Evolutionary conservation across 1,139 yeast genomes (phyloP).

Genomic region (Hemisphaericaspora xylanilytica): DNA sequence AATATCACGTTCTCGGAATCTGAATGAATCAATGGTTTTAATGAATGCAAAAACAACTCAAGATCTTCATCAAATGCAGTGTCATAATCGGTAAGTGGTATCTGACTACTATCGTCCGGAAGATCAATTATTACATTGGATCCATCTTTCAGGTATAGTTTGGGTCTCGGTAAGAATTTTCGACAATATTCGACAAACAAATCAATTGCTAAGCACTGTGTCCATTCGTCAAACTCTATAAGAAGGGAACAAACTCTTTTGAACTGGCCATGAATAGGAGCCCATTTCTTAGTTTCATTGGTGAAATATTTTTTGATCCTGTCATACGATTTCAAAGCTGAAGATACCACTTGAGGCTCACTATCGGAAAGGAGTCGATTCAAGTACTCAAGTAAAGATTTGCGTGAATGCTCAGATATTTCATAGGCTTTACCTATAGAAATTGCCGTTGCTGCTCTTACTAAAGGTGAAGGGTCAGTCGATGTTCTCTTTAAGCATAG

Average conservation of each 20-base stretch:
- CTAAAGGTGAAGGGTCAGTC: conserved; percentile 72
- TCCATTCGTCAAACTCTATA: conserved; percentile 67
- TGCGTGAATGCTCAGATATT: conserved; percentile 30
- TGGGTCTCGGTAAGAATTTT: conserved; percentile 55
- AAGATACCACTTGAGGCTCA: conserved; percentile 63
- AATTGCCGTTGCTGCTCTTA: conserved; percentile 76
- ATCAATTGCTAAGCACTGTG: conserved; percentile 62
- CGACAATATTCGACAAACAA: conserved; percentile 67
- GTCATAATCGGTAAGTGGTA: conserved; percentile 34
- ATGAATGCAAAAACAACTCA: conserved; percentile 47
- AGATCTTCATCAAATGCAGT: conserved; percentile 56
- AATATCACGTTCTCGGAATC: conserved; percentile 61
- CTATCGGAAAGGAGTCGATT: conserved; percentile 59
- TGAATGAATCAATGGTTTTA: conserved; percentile 45
- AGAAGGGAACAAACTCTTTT: conserved; percentile 59
- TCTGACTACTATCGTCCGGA: conserved; percentile 35
- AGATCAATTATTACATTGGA: conserved; percentile 28
- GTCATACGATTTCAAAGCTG: conserved; percentile 61
- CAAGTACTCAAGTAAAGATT: conserved; percentile 50
- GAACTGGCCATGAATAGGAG: conserved; percentile 68
- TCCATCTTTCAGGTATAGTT: conserved; percentile 25
- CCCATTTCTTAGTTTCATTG: conserved; percentile 51
- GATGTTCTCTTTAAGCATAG: conserved; percentile 69
- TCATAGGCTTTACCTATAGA: conserved; percentile 67
- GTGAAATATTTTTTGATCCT: conserved; percentile 33